Evolutionary conservation across 495 filamentous ascomycete species (phyloP), one percentile per base, ranked within the genome.

Genomic region (Tuber microsphaerosporum): DNA sequence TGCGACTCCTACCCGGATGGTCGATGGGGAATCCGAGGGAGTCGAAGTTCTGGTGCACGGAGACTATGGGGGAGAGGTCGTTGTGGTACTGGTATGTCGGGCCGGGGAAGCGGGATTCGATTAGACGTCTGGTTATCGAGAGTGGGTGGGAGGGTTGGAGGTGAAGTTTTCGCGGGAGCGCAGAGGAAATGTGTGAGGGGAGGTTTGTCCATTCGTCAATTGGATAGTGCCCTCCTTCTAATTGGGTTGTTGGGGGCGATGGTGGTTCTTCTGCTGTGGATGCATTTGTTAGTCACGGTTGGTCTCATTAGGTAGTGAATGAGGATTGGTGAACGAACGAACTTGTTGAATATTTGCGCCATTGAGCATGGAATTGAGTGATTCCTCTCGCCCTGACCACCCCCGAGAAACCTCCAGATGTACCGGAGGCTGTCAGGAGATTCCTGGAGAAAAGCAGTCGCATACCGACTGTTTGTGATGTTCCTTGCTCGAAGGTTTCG

Each of bases 31-130:
- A 99, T 71, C 93, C 94, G 26, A 99, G 87, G 65, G 94, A 94
- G 85, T 98, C 96, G 82, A 99, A 99, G 84, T 99, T 99, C 82
- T 97, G 90, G 37, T 87, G 82, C 4, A 92, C 92, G 37, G 90
- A 88, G n/a, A 99, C 95, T 74, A 97, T 89, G 16, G 95, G 94
- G 78, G 90, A 89, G 81, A 93, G 88, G 56, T 88, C 85, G 76
- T 92, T 92, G 87, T 97, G 89, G 82, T 90, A 87, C 46, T 89
- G 90, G 86, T 89, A 98, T 20, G 85, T 88, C 2, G 92, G 89
- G 6, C 81, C 77, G 1, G 93, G 89, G 83, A 98, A 99, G 78
- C 90, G 89, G 74, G 93, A 94, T 84, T 98, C 94, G 80, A 99
- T 94, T 74, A 99, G 89, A 76, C 92, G 88, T 65, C 96, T 91